Evolutionary conservation across 768 basidiomycete genomes (phyloP).

Genomic region (Lyophyllum semitale): DNA sequence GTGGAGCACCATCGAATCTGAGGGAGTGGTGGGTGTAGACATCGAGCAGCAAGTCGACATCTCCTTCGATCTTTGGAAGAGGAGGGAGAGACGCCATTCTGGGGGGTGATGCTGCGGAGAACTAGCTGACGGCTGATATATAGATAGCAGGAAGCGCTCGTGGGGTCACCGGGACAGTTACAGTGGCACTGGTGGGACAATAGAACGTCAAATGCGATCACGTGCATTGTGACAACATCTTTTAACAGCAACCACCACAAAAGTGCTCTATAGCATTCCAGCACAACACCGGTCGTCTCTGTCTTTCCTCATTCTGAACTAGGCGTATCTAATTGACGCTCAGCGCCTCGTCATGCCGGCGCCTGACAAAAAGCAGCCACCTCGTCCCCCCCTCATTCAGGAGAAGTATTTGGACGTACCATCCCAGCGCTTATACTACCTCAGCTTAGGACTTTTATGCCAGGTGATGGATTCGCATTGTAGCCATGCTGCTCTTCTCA

Average conservation of each 20-base stretch:
- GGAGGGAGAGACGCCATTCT: conserved; percentile 38
- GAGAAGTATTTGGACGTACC: conserved; percentile 75
- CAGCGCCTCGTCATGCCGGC: conserved; percentile 17
- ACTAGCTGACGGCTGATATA: conserved; percentile 13
- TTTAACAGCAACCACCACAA: neutral
- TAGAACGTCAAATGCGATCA: conserved; percentile 9
- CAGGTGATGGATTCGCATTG: conserved; percentile 51
- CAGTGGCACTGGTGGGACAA: neutral
- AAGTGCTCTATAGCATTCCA: neutral
- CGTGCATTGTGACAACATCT: conserved; percentile 3
- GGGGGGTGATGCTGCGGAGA: neutral
- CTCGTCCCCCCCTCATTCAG: conserved; percentile 48
- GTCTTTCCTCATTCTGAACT: neutral
- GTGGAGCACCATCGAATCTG: conserved; percentile 21
- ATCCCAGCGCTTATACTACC: conserved; percentile 76
- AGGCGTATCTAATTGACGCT: neutral
- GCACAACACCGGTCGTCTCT: neutral
- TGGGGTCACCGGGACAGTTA: conserved; percentile 5
- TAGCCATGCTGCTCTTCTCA: neutral
- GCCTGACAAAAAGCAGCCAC: conserved; percentile 13
- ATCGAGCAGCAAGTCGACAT: conserved; percentile 55
- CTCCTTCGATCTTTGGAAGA: conserved; percentile 58
- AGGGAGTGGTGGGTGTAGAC: conserved; percentile 55
- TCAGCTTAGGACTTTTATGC: conserved; percentile 73
- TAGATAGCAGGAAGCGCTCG: conserved; percentile 3